Base-by-base conservation (phyloP, 371 early-diverging fungal genomes). In the Mucor circinelloides region DNA sequence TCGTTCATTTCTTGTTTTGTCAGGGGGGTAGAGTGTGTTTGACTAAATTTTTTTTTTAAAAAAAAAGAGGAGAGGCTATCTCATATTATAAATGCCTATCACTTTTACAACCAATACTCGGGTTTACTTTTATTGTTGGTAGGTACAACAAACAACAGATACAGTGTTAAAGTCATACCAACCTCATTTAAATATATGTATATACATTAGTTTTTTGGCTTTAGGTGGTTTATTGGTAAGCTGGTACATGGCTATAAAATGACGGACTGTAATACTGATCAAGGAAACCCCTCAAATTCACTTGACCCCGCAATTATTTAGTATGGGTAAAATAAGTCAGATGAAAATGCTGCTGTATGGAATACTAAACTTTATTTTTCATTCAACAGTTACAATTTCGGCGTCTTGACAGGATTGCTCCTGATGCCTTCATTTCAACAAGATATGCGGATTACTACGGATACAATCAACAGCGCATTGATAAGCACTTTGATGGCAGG, bases 401-500 rank as follows among this genome's bases (percentile, higher is more conserved):
- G 81, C 48, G 78, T 82, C 19, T 63, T 85, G 64, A 78, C 81
- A 42, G 84, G 84, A 57, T 64, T 82, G 12, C 54, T 80, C 25
- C 64, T 74, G 34, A 82, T 85, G 82, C 73, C 73, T 31, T 50
- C 74, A 17, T 82, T 82, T 72, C 73, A 77, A 58, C 52, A 27
- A 52, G 80, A 78, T 63, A 69, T 77, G 65, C 32, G 64, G 38
- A 67, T 64, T 15, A 56, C 56, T 6, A 70, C 72, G 12, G 79
- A 82, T 0, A 68, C 71, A 5, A 73, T 77, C 12, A 79, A 79
- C 17, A 85, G 85, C 23, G 79, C 85, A 32, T 82, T 91, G 60
- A 88, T 88, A 46, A 88, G 93, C 34, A 66, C 88, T n/a, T 75
- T 94, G 60, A 86, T 90, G 50, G 84, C 89, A 10, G 93, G 91